Conservation (phyloP, 495 filamentous ascomycete genomes). For the Apodospora peruviana region DNA sequence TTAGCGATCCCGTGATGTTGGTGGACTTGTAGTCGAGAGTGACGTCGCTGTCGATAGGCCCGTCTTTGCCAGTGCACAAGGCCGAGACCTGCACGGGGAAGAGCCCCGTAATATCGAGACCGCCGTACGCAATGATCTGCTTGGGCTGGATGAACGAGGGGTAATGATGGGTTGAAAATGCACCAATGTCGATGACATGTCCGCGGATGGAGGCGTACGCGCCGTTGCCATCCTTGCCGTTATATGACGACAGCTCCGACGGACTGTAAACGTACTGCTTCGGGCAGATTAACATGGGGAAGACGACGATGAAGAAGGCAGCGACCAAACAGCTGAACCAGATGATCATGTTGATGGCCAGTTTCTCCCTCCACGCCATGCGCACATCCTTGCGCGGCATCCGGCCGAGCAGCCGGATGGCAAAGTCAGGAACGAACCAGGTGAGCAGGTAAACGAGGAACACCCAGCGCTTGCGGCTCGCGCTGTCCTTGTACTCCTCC, state of each 20-base stretch:
- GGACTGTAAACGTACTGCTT: constrained; percentile 82
- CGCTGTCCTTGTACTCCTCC: constrained; percentile 70
- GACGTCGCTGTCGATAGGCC: constrained; percentile 59
- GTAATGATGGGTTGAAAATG: constrained; percentile 74
- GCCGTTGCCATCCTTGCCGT: constrained; percentile 60
- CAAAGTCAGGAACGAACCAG: constrained; percentile 80
- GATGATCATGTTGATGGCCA: constrained; percentile 97
- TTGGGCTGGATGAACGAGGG: constrained; percentile 60
- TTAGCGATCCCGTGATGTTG: constrained; percentile 65
- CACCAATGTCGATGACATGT: constrained; percentile 76
- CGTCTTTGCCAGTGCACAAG: constrained; percentile 72
- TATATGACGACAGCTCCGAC: constrained; percentile 63
- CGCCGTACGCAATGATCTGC: constrained; percentile 71
- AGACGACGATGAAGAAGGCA: constrained; percentile 83
- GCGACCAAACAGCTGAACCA: constrained; percentile 79
- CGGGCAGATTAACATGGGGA: constrained; percentile 86
- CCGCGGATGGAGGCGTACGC: constrained; percentile 82
- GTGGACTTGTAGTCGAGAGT: constrained; percentile 72
- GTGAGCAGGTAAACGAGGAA: constrained; percentile 81
- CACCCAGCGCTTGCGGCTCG: constrained; percentile 88
- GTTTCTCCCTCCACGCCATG: constrained; percentile 91
- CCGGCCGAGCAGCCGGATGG: constrained; percentile 69
- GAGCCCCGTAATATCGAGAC: constrained; percentile 74
- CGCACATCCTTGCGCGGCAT: constrained; percentile 94
- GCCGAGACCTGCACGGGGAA: constrained; percentile 96